Evolutionary conservation across 148 eudicot species (phyloP).

Genomic region (Polygonum aviculare): DNA sequence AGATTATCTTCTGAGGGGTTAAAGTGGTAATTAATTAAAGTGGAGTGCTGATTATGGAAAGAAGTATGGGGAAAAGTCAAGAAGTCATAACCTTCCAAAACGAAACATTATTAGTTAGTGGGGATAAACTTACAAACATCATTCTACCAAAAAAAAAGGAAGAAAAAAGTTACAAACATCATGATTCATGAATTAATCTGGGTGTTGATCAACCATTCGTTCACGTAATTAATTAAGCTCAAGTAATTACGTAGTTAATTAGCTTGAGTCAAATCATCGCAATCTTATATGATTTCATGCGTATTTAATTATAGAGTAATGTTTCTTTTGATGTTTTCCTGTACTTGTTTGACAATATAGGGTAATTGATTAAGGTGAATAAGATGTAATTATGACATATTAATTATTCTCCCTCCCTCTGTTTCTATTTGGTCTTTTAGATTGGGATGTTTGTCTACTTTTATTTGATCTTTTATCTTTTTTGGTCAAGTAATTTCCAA

Average conservation of each 20-base stretch:
- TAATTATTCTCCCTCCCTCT: too few species aligned
- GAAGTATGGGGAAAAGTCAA: neutral
- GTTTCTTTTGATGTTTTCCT: neutral
- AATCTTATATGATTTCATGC: neutral
- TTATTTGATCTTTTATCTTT: too few species aligned
- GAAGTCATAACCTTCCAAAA: neutral
- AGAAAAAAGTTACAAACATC: neutral
- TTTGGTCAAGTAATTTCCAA: too few species aligned
- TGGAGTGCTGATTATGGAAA: neutral
- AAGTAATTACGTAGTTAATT: neutral
- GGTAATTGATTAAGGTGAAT: too few species aligned
- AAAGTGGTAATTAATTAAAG: neutral
- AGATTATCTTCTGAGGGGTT: neutral
- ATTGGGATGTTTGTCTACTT: too few species aligned
- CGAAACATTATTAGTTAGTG: constrained; percentile 2
- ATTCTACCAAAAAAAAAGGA: neutral
- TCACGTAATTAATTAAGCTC: neutral
- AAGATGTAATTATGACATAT: too few species aligned
- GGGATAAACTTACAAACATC: neutral
- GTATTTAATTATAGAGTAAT: neutral
- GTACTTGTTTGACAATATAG: neutral
- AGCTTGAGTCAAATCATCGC: neutral
- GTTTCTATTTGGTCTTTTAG: too few species aligned
- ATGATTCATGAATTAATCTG: neutral
- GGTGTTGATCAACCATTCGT: neutral